Evolutionary conservation across 2,329 filamentous ascomycete species (phyloP), one percentile per base, ranked within the genome.

Genomic region (Anthostomella pinea): DNA sequence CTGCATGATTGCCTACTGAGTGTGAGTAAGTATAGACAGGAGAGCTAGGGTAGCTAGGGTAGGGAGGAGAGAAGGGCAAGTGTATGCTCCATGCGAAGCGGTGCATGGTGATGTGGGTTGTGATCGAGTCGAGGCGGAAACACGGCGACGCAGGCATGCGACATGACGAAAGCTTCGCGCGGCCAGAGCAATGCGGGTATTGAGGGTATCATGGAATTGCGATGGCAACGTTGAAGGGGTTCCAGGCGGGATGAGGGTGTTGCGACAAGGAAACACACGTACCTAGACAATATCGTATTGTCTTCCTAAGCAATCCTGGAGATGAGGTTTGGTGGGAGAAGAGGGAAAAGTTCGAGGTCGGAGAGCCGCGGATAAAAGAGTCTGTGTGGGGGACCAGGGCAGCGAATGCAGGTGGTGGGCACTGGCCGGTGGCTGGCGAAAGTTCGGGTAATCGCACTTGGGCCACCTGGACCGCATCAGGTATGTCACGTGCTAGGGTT

Each of bases 1-100:
- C 77, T 83, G 79, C 79, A 83, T 83, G 72, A 69, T 79, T 80
- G 77, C 77, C 76, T 79, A 56, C 62, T 63, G 54, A 49, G 24
- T 33, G 47, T 48, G 48, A 62, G 56, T n/a, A n/a, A n/a, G n/a
- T n/a, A n/a, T n/a, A n/a, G n/a, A n/a, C n/a, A n/a, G n/a, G 64
- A 11, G 2, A 27, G 24, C 70, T 66, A 70, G 68, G 34, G 13
- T 68, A 34, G 39, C 32, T 43, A 41, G 34, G 33, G 24, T 35
- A 45, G 34, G 40, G 33, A 36, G 24, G 27, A 36, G 38, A 30
- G 15, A 26, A 26, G n/a, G n/a, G n/a, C n/a, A n/a, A n/a, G n/a
- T n/a, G n/a, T n/a, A n/a, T n/a, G n/a, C n/a, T n/a, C 22, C 14
- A 31, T 19, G 16, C 10, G 20, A 21, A 19, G 41, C n/a, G n/a